Evolutionary conservation across 2,329 filamentous ascomycete species (phyloP).

Genomic region (Penicillium sp.): DNA sequence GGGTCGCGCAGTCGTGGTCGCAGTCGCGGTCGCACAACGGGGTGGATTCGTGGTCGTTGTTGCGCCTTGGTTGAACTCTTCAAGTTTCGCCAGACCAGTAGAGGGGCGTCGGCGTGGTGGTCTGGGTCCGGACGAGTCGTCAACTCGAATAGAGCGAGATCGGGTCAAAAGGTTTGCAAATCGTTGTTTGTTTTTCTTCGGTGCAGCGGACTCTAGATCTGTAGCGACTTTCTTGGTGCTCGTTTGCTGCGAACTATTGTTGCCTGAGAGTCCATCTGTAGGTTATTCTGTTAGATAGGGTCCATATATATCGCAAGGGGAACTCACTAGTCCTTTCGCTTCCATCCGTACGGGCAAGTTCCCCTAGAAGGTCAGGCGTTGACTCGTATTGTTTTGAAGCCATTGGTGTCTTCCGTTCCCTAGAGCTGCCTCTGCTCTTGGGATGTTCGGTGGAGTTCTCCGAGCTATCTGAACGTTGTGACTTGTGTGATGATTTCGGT

Average conservation of each 20-base stretch:
- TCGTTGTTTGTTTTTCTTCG: conserved; percentile 47
- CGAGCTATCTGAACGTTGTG: conserved; percentile 44
- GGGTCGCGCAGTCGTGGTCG: conserved; percentile 58
- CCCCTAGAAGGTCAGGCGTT: conserved; percentile 42
- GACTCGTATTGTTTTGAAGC: conserved; percentile 42
- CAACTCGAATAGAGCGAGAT: conserved; percentile 46
- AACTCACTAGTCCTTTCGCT: conserved; percentile 30
- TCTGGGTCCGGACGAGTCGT: conserved; percentile 40
- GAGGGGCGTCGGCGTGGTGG: conserved; percentile 40
- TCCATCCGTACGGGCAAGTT: conserved; percentile 30
- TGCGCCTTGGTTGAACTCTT: conserved; percentile 36
- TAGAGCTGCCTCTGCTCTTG: conserved; percentile 46
- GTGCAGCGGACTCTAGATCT: conserved; percentile 30
- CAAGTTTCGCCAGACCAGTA: conserved; percentile 40
- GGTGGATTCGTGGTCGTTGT: conserved; percentile 49
- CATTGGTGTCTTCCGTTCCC: conserved; percentile 41
- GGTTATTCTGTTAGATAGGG: conserved; percentile 8
- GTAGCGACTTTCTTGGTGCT: conserved; percentile 29
- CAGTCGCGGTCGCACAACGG: conserved; percentile 65
- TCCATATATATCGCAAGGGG: neutral
- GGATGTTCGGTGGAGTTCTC: conserved; percentile 39
- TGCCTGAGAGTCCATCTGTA: conserved; percentile 23
- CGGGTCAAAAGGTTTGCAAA: conserved; percentile 48
- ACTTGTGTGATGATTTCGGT: conserved; percentile 45
- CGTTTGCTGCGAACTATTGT: conserved; percentile 25